Base-by-base conservation (phyloP, 2,329 filamentous ascomycete genomes). In the Colletotrichum tamarilloi region DNA sequence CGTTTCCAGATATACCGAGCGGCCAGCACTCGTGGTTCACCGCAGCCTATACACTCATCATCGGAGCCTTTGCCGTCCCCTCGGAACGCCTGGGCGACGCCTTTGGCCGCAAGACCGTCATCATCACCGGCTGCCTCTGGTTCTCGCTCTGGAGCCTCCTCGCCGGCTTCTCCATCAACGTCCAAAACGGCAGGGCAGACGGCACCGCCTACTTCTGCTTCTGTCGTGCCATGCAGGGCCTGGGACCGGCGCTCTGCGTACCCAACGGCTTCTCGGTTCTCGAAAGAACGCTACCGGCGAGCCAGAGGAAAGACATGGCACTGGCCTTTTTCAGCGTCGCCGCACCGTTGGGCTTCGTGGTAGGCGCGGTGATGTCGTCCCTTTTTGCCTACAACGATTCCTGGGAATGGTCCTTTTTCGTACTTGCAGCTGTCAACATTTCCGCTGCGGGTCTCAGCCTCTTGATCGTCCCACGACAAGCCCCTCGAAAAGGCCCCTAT, bases 191-290 rank as follows among this genome's bases (percentile, higher is more conserved):
- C 6, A 46, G 55, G 2, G 19, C n/a, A 76, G 82, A 81, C 19
- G 78, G 86, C 76, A 84, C 79, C 53, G 71, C 81, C 28, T 77
- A 82, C 69, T 88, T 89, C 76, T 83, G 84, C 52, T 81, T 88
- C 65, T 82, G 82, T 32, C 84, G 88, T 28, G 86, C 84, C 2
- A 78, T 90, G 11, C 87, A 89, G 73, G 86, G 87, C 2, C 85
- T 89, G 53, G 90, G 89, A 0, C 87, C 89, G 0, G 87, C 89
- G 0, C 83, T 92, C 57, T 76, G 85, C 58, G 79, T 92, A 22
- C 89, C 90, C 0, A 92, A 91, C 76, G 87, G 82, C 1, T 80
- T 92, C 46, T 89, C 88, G 2, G 82, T 92, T 19, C 78, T 92
- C 5, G 89, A 89, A 5, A 81, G 82, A 0, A 84, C 85, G 1